Conservation (phyloP, 2,329 filamentous ascomycete species). For the Bipolaris bicolor region DNA sequence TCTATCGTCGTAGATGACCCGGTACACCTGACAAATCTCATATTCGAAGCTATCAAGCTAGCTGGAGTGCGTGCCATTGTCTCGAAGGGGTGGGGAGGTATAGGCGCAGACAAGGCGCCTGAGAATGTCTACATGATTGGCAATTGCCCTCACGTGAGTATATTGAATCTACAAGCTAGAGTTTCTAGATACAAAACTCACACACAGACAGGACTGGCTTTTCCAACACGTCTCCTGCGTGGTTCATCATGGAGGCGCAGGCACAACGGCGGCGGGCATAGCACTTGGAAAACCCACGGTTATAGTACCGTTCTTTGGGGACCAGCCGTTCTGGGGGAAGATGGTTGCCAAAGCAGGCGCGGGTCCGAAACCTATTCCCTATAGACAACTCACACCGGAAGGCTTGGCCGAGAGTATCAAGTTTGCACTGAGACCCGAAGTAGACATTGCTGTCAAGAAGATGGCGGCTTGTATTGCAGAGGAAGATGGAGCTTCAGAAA, state of each 20-base stretch:
- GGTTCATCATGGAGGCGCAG: constrained; percentile 65
- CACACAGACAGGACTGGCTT: constrained; percentile 55
- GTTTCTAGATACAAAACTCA: background rate
- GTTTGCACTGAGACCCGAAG: constrained; percentile 52
- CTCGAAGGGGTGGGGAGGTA: constrained; percentile 60
- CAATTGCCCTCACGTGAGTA: constrained; percentile 56
- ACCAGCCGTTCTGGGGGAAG: constrained; percentile 63
- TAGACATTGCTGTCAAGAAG: constrained; percentile 20
- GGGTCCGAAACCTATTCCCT: constrained; percentile 57
- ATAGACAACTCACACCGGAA: constrained; percentile 53
- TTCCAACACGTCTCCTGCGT: constrained; percentile 63
- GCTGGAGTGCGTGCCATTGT: constrained; percentile 56
- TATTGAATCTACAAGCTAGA: background rate
- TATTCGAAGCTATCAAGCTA: constrained; percentile 56
- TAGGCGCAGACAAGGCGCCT: constrained; percentile 45
- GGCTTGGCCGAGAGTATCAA: constrained; percentile 56
- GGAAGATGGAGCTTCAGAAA: constrained; percentile 23
- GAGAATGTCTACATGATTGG: constrained; percentile 58
- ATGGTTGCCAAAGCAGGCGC: constrained; percentile 59
- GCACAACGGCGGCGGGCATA: constrained; percentile 64
- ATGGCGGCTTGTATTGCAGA: constrained; percentile 27
- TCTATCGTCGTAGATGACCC: constrained; percentile 63
- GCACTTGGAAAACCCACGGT: constrained; percentile 59
- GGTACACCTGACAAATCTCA: constrained; percentile 50
- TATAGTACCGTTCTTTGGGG: constrained; percentile 64